A percentile compares a stretch with the other conserved stretches of the same genome.
Evolutionary conservation across 2,329 filamentous ascomycete genomes (phyloP).

Genomic region (Annulohypoxylon truncatum): DNA sequence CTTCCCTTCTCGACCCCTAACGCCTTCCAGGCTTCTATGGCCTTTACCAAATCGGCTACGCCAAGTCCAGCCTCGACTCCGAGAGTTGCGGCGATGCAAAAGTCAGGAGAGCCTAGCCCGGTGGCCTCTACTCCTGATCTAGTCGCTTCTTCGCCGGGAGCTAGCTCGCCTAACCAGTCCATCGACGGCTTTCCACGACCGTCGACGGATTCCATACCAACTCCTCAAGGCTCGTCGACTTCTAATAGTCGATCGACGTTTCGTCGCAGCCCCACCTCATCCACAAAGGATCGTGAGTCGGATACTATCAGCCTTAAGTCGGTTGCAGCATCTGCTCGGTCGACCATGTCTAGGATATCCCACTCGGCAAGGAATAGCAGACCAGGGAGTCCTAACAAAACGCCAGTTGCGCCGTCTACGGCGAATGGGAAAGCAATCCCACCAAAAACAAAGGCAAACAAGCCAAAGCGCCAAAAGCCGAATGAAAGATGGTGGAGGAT

Average conservation of each 20-base stretch:
- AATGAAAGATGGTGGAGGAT: conserved; percentile 96
- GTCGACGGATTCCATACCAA: conserved; percentile 39
- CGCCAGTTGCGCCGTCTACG: conserved; percentile 41
- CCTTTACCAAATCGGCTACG: conserved; percentile 74
- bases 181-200: conserved; percentile 45
- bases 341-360: conserved; percentile 63
- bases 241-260: conserved; percentile 32
- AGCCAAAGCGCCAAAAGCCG: conserved; percentile 64
- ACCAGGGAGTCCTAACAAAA: conserved; percentile 45
- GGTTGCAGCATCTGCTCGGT: conserved; percentile 67
- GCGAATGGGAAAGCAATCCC: conserved; percentile 34
- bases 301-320: conserved; percentile 67
- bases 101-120: conserved; percentile 55
- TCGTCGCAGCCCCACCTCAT: conserved; percentile 37
- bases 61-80: conserved; percentile 62
- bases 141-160: conserved; percentile 52
- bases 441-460: conserved; percentile 37
- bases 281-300: conserved; percentile 55
- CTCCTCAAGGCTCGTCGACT: conserved; percentile 30
- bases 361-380: conserved; percentile 53
- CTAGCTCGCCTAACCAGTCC: conserved; percentile 55
- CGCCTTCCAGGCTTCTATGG: conserved; percentile 78
- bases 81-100: conserved; percentile 53
- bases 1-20: conserved; percentile 85
- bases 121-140: conserved; percentile 62